phyloP scores from a whole-genome alignment of 2,329 filamentous ascomycete species.

The Microsporum audouinii region DNA sequence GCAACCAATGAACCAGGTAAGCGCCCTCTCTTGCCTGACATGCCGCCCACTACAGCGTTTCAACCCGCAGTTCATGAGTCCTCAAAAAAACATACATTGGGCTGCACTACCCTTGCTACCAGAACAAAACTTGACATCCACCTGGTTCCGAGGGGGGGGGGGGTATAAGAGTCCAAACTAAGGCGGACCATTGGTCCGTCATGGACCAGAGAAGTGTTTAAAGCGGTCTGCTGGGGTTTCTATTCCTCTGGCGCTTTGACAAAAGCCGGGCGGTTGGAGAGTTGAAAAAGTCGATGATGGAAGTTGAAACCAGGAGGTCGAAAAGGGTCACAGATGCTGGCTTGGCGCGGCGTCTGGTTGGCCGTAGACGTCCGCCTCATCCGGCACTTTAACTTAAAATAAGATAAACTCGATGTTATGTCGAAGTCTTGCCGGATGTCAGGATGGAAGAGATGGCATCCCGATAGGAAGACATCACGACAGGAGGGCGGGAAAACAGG shows the following conservation, averaged over 20 bases:
- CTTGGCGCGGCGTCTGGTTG: conserved; percentile 1
- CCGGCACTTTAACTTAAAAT: neutral
- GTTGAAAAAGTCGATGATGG: neutral
- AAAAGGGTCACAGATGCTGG: neutral
- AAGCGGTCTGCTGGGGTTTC: neutral
- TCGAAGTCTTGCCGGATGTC: too few relatives aligned
- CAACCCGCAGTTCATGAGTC: neutral
- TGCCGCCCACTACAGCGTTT: neutral
- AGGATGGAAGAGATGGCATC: too few relatives aligned
- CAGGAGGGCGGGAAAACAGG: too few relatives aligned
- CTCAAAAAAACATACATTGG: neutral
- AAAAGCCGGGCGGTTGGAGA: neutral
- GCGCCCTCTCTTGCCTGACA: neutral
- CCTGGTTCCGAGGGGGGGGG: neutral
- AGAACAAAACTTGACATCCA: neutral
- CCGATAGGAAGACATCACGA: too few relatives aligned
- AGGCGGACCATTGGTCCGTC: neutral
- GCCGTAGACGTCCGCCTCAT: neutral
- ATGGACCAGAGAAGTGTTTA: neutral
- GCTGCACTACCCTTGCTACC: neutral
- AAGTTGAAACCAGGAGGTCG: neutral
- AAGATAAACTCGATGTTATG: too few relatives aligned
- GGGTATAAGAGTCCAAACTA: neutral
- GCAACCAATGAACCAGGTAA: neutral
- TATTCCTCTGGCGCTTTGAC: neutral